phyloP scores from a whole-genome alignment of 495 filamentous ascomycete genomes.

The Penicillium egyptiacum region DNA sequence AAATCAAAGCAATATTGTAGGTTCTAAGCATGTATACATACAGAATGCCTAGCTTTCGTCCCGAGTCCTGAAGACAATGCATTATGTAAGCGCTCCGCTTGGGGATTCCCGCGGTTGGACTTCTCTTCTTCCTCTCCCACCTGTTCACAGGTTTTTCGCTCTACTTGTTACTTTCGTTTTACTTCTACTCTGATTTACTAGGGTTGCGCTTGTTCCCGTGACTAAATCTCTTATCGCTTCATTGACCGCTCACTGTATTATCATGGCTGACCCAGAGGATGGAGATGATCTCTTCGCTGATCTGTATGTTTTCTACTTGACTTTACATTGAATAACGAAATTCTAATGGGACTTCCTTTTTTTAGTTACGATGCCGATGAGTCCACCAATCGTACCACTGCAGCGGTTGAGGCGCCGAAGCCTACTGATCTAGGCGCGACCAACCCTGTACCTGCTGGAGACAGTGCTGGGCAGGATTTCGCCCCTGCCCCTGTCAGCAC shows the following conservation, averaged over 20 bases:
- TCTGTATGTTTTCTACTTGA: slow-evolving; percentile 61
- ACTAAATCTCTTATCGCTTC: background rate
- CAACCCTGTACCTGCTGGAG: slow-evolving; percentile 21
- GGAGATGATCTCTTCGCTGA: slow-evolving; percentile 99
- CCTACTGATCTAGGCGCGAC: slow-evolving; percentile 27
- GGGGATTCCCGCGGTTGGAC: slow-evolving; percentile 17
- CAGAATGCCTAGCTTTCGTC: background rate
- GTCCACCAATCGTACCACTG: slow-evolving; percentile 43
- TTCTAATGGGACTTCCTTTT: slow-evolving; percentile 13
- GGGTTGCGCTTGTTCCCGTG: background rate
- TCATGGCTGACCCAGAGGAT: slow-evolving; percentile 85
- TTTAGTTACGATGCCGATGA: slow-evolving; percentile 87
- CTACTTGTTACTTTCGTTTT: background rate
- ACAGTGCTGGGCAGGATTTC: slow-evolving; percentile 27
- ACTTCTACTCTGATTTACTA: background rate
- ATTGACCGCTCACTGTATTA: slow-evolving; percentile 2
- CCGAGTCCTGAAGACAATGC: background rate
- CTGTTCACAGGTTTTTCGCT: slow-evolving; percentile 1
- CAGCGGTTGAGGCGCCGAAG: slow-evolving; percentile 35
- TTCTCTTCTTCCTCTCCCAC: slow-evolving; percentile 13
- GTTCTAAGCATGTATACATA: background rate
- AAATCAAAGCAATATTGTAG: background rate
- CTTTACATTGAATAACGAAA: background rate
- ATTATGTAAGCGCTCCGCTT: slow-evolving; percentile 23
- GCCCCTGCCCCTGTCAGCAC: slow-evolving; percentile 46